Base-by-base conservation (phyloP, 1,139 yeast genomes). In the Debaryomyces robertsiae region DNA sequence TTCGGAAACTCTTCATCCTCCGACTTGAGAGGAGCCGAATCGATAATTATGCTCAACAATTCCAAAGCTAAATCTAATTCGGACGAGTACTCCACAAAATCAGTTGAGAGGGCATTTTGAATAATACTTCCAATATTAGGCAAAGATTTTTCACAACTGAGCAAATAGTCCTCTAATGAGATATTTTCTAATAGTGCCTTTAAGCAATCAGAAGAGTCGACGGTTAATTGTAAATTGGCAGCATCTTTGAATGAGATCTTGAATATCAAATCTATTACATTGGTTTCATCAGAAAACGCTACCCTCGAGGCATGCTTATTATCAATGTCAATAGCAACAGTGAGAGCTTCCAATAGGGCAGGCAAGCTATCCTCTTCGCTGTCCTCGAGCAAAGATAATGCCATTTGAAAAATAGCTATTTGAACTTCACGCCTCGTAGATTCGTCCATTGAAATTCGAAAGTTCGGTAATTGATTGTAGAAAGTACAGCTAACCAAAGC, bases 291-390 rank as follows among this genome's bases (percentile, higher is more conserved):
- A 3, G 30, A 47, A 3, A 62, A 36, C 6, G 36, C 33, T 1
- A 73, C 62, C 13, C 51, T 49, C 1, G 67, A 53, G 0, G 79
- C 70, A 29, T 65, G 59, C 2, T 58, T 44, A 4, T 73, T 67
- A 41, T 65, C 63, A 7, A 77, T 65, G 43, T 75, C 65, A 43
- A 85, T 69, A 2, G 83, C 77, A 9, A 74, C 70, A 1, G 82
- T 72, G 22, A 86, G 63, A 0, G 85, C 78, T 56, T 90, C 96
- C n/a, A 88, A 73, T 37, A 90, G 63, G 35, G 85, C 73, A 0
- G 93, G 79, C 22, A 88, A 81, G 0, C 96, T 79, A 53, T 91
- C 98, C 36, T 88, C 96, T 38, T 82, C 87, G 1, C 95, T 79
- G 1, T 80, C 84, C 1, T 73, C 77, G 2, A 77, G 58, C n/a